Percentiles rank a stretch among this genome's conserved stretches.
Conservation (phyloP, 352 stramenopile genomes). For the Phytopythium kandeliae region DNA sequence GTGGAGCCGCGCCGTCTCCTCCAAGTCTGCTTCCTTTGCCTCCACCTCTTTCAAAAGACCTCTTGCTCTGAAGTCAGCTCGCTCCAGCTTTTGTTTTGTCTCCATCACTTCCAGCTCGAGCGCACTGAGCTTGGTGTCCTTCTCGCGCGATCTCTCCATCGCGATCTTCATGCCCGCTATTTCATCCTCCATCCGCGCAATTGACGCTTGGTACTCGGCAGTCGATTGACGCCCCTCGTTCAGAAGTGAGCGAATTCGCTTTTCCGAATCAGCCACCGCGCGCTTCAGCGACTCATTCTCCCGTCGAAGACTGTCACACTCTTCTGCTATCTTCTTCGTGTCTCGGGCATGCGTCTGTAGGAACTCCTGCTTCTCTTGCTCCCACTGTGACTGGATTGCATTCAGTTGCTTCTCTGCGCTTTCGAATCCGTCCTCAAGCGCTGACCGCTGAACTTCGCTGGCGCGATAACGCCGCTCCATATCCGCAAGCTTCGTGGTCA, state of each 20-base stretch:
- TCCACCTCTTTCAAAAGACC: slow-evolving; percentile 32
- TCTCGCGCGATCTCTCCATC: slow-evolving; percentile 23
- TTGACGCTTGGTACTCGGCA: slow-evolving; percentile 21
- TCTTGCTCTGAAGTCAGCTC: slow-evolving; percentile 18
- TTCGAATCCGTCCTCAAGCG: slow-evolving; percentile 37
- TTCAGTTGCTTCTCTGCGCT: slow-evolving; percentile 48
- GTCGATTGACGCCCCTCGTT: slow-evolving; percentile 17
- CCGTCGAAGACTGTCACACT: slow-evolving; percentile 36
- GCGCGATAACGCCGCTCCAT: slow-evolving; percentile 36
- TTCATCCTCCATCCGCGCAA: slow-evolving; percentile 29
- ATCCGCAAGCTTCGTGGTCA: slow-evolving; percentile 26
- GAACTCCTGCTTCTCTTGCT: slow-evolving; percentile 53
- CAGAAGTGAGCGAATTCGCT: slow-evolving; percentile 17
- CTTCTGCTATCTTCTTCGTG: slow-evolving; percentile 26
- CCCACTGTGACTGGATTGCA: slow-evolving; percentile 48
- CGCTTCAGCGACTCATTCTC: slow-evolving; percentile 36
- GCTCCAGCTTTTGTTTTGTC: slow-evolving; percentile 28
- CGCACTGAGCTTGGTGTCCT: slow-evolving; percentile 25
- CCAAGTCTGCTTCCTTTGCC: slow-evolving; percentile 20
- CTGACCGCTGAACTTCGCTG: slow-evolving; percentile 31
- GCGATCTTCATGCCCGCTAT: slow-evolving; percentile 18
- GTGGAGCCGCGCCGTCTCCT: slow-evolving; percentile 19
- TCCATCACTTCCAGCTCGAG: slow-evolving; percentile 30
- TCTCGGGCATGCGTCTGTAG: slow-evolving; percentile 23
- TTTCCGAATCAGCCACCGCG: slow-evolving; percentile 20